These are phyloP conservation scores for Aphanomyces astaci DNA, from an alignment of 352 stramenopile genomes.

Conservation along the genomic window DNA sequence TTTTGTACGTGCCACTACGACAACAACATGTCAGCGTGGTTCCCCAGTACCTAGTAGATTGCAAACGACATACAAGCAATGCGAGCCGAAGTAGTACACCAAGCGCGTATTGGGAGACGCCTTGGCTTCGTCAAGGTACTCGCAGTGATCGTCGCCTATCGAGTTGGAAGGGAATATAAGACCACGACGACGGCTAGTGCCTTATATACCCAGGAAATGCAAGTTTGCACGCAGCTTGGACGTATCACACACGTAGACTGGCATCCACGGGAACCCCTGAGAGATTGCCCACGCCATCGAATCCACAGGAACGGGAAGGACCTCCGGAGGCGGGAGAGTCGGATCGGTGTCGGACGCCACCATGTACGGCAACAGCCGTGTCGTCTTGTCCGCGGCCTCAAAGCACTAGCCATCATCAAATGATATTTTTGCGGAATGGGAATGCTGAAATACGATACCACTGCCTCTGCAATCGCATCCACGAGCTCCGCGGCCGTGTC, in stretches of 20 bases:
- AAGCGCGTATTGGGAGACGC: not conserved
- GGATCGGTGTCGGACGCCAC: not conserved
- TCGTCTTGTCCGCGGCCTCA: not conserved
- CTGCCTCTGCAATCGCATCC: not conserved
- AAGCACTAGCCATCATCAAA: constrained; percentile 9
- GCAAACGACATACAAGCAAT: not conserved
- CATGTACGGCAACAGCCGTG: not conserved
- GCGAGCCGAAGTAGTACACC: constrained; percentile 5
- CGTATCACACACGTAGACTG: constrained; percentile 6
- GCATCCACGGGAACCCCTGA: constrained; percentile 6
- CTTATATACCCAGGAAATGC: not conserved
- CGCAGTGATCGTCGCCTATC: not conserved
- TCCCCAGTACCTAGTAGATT: not conserved
- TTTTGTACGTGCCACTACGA: constrained; percentile 1
- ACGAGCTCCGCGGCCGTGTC: not conserved
- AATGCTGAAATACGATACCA: not conserved
- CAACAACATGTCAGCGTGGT: not conserved
- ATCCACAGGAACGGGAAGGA: not conserved
- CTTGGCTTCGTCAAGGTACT: not conserved
- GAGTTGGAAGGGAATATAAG: too few species aligned
- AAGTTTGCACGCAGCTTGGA: not conserved
- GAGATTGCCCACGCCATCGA: not conserved
- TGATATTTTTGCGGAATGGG: not conserved
- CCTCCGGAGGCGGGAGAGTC: not conserved
- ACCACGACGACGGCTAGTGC: not conserved